Evolutionary conservation across 2,329 filamentous ascomycete genomes (phyloP), one percentile per base, ranked within the genome.

Genomic region (Cordyceps militaris): DNA sequence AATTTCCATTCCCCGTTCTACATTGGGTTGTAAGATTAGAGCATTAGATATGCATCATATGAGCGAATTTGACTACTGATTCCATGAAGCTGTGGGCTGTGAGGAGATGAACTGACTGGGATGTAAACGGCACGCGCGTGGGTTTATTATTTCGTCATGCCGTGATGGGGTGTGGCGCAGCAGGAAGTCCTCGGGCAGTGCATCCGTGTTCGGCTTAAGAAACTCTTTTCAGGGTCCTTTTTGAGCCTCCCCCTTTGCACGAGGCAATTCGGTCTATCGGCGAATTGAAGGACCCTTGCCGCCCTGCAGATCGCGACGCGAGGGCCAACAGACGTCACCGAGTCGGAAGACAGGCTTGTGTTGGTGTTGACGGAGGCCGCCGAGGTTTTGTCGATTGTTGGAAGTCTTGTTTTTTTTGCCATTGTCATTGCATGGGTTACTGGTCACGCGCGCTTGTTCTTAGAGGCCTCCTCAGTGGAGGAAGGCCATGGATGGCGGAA

Each of bases 311-410:
- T 23, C 26, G 10, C 40, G 10, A 16, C 38, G 16, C 16, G 14
- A 28, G 52, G 21, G 43, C 43, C 40, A 43, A 38, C 30, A 56
- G 43, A 56, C 53, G 53, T 56, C 53, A 56, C 24, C 16, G 34
- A 42, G 23, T 23, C 30, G 30, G 6, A 11, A 11, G 30, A 32
- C 8, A 44, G n/a, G 51, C 43, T 30, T 34, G 32, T 42, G 44
- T 48, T 47, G 42, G 28, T 23, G n/a, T 44, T 9, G 9, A 23
- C 3, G 42, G 53, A 56, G 53, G 53, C 53, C 53, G 53, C 53
- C 52, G 28, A 48, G 34, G 30, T 21, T 8, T 24, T 23, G 14
- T n/a, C 6, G 13, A 14, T 5, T 23, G 23, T n/a, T 19, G 7
- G 8, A 11, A 36, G 16, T 46, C 13, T 16, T 57, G 42, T 19